Conservation (phyloP, 805 yeast species). For the Cyberlindnera mycetangii region DNA sequence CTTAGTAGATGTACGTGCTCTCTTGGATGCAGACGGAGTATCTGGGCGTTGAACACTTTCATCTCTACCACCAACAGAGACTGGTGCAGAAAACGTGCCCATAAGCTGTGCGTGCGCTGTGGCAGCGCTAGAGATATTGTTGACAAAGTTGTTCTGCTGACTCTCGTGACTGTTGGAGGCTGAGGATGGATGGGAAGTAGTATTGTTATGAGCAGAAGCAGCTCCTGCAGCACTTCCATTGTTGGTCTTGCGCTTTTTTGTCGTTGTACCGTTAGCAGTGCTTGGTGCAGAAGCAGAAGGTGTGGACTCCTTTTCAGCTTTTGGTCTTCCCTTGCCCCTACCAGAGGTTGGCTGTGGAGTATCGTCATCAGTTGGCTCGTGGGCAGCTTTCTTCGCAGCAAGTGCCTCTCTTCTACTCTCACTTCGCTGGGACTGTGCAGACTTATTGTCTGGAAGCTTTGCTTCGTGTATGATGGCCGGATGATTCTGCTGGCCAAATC, state of each 20-base stretch:
- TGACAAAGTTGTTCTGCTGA: slow-evolving; percentile 5
- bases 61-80: background rate
- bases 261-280: background rate
- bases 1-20: slow-evolving; percentile 19
- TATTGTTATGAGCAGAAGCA: background rate
- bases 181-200: background rate
- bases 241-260: slow-evolving; percentile 28
- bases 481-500: slow-evolving; percentile 79
- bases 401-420: slow-evolving; percentile 90
- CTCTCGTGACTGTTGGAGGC: background rate
- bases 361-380: slow-evolving; percentile 28
- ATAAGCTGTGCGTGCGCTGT: slow-evolving; percentile 8
- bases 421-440: slow-evolving; percentile 72
- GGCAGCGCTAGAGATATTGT: slow-evolving; percentile 6
- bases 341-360: slow-evolving; percentile 14
- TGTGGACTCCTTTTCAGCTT: slow-evolving; percentile 24
- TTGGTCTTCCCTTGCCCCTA: slow-evolving; percentile 21
- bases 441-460: slow-evolving; percentile 47
- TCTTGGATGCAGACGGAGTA: slow-evolving; percentile 19
- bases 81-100: background rate
- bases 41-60: slow-evolving; percentile 20
- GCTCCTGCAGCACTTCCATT: background rate
- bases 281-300: slow-evolving; percentile 15
- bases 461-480: slow-evolving; percentile 80
- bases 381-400: slow-evolving; percentile 76